Evolutionary conservation across 2,329 filamentous ascomycete genomes (phyloP).

Genomic region (Didymellaceae sp.): DNA sequence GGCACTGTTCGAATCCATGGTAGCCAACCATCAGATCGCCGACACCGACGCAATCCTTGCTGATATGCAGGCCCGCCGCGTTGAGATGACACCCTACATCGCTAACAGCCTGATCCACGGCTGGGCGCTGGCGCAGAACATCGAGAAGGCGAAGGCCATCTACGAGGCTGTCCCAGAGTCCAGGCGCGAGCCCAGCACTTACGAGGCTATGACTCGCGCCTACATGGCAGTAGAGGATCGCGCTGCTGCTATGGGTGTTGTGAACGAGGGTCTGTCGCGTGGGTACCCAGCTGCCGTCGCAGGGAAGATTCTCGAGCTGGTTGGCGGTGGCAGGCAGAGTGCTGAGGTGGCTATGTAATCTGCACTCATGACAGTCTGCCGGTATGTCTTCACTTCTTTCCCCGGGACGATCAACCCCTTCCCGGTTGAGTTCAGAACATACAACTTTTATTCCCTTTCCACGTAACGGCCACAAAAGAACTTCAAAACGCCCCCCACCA

Average conservation of each 20-base stretch:
- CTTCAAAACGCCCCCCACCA: conserved; percentile 24
- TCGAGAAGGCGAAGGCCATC: conserved; percentile 77
- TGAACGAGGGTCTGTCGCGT: conserved; percentile 86
- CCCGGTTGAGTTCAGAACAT: conserved; percentile 7
- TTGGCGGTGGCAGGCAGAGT: conserved; percentile 54
- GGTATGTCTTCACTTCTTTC: conserved; percentile 17
- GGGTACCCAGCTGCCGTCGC: conserved; percentile 92
- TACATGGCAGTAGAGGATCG: conserved; percentile 85
- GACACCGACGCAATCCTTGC: conserved; percentile 73
- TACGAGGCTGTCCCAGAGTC: conserved; percentile 79
- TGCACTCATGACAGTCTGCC: neutral
- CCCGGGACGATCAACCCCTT: neutral
- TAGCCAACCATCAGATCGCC: conserved; percentile 85
- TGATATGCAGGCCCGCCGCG: conserved; percentile 74
- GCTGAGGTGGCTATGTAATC: conserved; percentile 29
- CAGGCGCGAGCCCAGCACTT: conserved; percentile 94
- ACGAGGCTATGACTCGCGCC: conserved; percentile 97
- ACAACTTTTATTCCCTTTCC: conserved; percentile 18
- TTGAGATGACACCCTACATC: conserved; percentile 95
- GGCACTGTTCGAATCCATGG: conserved; percentile 95
- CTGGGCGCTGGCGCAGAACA: conserved; percentile 85
- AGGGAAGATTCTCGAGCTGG: conserved; percentile 90
- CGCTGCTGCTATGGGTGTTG: conserved; percentile 75
- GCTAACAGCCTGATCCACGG: conserved; percentile 98
- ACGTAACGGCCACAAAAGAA: conserved; percentile 26